phyloP scores from a whole-genome alignment of 306 rosid genomes.

The Gastrolobium villosum region DNA sequence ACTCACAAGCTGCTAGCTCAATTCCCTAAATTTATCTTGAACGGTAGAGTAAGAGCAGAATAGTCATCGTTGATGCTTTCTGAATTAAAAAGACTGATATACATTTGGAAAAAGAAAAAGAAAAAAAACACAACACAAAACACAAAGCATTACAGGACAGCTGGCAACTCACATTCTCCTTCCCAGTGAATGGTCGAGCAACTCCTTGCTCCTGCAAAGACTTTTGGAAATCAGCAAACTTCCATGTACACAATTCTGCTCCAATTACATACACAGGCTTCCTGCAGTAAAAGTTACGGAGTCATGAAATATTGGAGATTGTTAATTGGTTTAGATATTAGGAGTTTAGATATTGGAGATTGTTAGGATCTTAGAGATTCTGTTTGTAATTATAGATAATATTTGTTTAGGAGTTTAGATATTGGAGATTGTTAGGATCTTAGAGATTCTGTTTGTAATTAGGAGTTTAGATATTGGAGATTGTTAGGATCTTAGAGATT shows the following conservation, averaged over 20 bases:
- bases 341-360: too few species aligned
- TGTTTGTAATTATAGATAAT: too few species aligned
- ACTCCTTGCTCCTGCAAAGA: conserved; percentile 75
- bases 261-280: conserved; percentile 91
- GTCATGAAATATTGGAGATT: too few species aligned
- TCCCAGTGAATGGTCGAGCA: conserved; percentile 76
- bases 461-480: too few species aligned
- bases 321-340: too few species aligned
- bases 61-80: neutral
- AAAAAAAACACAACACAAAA: neutral
- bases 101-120: neutral
- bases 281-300: conserved; percentile 58
- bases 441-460: too few species aligned
- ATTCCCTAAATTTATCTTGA: neutral
- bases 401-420: too few species aligned
- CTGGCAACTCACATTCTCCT: conserved; percentile 75
- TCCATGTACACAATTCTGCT: conserved; percentile 86
- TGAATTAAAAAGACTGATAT: conserved; percentile 6
- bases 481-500: too few species aligned
- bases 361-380: too few species aligned
- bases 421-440: too few species aligned
- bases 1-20: neutral
- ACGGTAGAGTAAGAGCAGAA: neutral
- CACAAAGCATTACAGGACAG: conserved; percentile 34
- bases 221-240: conserved; percentile 85